Conservation (phyloP, 2,329 filamentous ascomycete species). For the Paecilomyces fulvus region DNA sequence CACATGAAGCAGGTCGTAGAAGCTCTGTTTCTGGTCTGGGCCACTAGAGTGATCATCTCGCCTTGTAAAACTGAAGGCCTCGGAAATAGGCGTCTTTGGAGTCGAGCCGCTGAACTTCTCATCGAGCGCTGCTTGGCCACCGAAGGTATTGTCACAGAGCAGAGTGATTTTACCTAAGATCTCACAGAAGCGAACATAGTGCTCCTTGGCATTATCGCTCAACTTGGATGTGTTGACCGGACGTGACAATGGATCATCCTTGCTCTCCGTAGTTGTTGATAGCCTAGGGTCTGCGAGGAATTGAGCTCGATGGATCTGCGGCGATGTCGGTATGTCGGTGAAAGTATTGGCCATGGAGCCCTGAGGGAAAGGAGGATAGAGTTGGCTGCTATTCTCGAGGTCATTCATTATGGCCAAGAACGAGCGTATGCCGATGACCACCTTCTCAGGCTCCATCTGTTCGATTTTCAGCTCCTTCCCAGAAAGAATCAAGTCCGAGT, state of each 20-base stretch:
- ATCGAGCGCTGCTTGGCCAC: conserved; percentile 86
- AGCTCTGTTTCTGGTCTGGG: conserved; percentile 80
- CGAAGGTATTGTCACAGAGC: conserved; percentile 93
- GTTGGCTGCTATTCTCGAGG: conserved; percentile 71
- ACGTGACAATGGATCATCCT: conserved; percentile 27
- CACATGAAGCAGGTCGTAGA: conserved; percentile 91
- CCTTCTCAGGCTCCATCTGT: conserved; percentile 88
- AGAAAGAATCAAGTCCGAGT: conserved; percentile 75
- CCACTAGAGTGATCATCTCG: conserved; percentile 68
- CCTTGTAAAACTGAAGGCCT: conserved; percentile 83
- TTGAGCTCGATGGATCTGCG: conserved; percentile 27
- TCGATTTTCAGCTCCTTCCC: conserved; percentile 77
- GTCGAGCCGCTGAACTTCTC: conserved; percentile 85
- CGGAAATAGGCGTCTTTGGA: conserved; percentile 89
- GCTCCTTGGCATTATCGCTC: conserved; percentile 69
- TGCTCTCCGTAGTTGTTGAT: conserved; percentile 14
- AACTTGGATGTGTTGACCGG: conserved; percentile 55
- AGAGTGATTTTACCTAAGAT: conserved; percentile 93
- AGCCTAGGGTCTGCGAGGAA: conserved; percentile 28
- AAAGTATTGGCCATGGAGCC: conserved; percentile 39
- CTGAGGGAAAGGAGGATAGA: conserved; percentile 74
- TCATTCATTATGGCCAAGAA: conserved; percentile 92
- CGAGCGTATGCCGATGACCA: conserved; percentile 92
- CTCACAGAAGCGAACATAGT: conserved; percentile 86
- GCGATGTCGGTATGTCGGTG: conserved; percentile 27